Evolutionary conservation across 2,329 filamentous ascomycete genomes (phyloP).

Genomic region (Helminthosporium solani): DNA sequence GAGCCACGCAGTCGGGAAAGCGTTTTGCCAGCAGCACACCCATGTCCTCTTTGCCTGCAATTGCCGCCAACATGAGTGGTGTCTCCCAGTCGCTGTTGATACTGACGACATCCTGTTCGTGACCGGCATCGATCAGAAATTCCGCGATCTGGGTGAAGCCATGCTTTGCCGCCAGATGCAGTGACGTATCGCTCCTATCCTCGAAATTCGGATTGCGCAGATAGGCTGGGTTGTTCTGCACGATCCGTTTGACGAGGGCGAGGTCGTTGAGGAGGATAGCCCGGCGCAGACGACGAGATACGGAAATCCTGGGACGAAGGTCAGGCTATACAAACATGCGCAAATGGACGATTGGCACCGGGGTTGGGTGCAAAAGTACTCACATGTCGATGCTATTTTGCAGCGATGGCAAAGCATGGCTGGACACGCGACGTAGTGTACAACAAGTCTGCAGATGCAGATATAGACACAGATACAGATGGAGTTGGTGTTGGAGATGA

Average conservation of each 20-base stretch:
- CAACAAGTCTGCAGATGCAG: too few species aligned
- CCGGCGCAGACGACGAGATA: slow-evolving; percentile 73
- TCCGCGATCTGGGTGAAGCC: slow-evolving; percentile 70
- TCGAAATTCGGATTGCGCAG: slow-evolving; percentile 78
- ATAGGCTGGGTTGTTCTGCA: slow-evolving; percentile 68
- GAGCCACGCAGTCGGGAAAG: slow-evolving; percentile 63
- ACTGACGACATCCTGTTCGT: slow-evolving; percentile 71
- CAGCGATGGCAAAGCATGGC: slow-evolving; percentile 26
- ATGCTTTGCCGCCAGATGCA: slow-evolving; percentile 76
- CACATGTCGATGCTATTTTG: slow-evolving; percentile 24
- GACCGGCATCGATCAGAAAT: slow-evolving; percentile 70
- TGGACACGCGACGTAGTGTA: slow-evolving; percentile 4
- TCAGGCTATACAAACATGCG: neutral
- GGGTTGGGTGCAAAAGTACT: neutral
- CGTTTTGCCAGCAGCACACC: slow-evolving; percentile 69
- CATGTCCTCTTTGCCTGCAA: slow-evolving; percentile 68
- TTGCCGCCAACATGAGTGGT: slow-evolving; percentile 75
- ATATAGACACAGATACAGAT: slow-evolving; percentile 8
- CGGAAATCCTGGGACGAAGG: slow-evolving; percentile 65
- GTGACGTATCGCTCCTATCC: slow-evolving; percentile 75
- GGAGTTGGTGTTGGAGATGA: slow-evolving; percentile 14
- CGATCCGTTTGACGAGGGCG: slow-evolving; percentile 73
- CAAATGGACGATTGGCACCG: neutral
- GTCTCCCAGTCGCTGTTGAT: slow-evolving; percentile 80
- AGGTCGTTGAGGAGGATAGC: slow-evolving; percentile 76